Evolutionary conservation across 176 grass and related monocot species (phyloP).

Genomic region (Alopecurus myosuroides): DNA sequence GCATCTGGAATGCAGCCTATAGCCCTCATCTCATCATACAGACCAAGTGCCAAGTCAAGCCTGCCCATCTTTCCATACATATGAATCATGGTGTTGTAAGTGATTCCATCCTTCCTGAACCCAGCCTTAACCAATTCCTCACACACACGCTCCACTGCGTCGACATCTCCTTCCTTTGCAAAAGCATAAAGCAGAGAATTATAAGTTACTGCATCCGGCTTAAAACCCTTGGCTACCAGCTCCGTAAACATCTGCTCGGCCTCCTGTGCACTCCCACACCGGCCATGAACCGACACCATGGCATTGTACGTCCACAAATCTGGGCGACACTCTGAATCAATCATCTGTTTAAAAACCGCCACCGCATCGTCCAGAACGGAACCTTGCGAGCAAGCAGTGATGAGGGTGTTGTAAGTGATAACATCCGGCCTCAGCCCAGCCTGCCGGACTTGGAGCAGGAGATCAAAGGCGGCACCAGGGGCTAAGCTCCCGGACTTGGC

Average conservation of each 20-base stretch:
- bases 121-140: conserved; percentile 74
- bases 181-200: conserved; percentile 83
- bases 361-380: conserved; percentile 70
- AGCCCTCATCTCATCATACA: conserved; percentile 85
- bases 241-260: conserved; percentile 65
- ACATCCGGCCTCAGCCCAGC: conserved; percentile 77
- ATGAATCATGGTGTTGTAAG: conserved; percentile 92
- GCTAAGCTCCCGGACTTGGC: conserved; percentile 55
- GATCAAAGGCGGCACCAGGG: conserved; percentile 55
- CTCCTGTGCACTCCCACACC: conserved; percentile 48
- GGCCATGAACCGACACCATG: conserved; percentile 72
- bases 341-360: conserved; percentile 68
- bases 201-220: conserved; percentile 76
- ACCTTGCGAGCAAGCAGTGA: conserved; percentile 68
- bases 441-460: conserved; percentile 55
- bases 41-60: conserved; percentile 58
- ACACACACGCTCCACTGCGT: conserved; percentile 66
- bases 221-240: conserved; percentile 63
- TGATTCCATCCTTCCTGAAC: conserved; percentile 84
- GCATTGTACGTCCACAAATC: conserved; percentile 96
- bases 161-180: conserved; percentile 56
- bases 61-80: conserved; percentile 87
- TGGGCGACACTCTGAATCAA: conserved; percentile 52
- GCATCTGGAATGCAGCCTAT: conserved; percentile 71
- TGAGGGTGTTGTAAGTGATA: conserved; percentile 92